Conservation (phyloP, 305 asterid species). For the Coffea humblotiana region DNA sequence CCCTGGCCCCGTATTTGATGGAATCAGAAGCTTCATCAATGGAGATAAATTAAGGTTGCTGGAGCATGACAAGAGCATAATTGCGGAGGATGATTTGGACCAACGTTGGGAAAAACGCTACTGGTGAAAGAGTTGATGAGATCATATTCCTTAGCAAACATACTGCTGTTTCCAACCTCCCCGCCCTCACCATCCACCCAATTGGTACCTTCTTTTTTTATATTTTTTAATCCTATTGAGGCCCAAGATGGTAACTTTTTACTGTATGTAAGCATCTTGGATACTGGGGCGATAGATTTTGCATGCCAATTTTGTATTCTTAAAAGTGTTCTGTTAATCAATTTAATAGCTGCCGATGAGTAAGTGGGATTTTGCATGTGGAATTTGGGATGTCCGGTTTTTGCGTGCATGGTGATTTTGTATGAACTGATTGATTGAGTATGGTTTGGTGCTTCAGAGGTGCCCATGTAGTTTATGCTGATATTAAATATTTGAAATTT, state of each 20-base stretch:
- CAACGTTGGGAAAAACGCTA: slow-evolving; percentile 70
- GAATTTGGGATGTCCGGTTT: not conserved
- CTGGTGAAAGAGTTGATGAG: slow-evolving; percentile 74
- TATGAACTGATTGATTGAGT: not conserved
- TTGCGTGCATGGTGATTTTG: slow-evolving; percentile 2
- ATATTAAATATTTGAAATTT: not conserved
- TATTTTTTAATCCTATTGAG: too few species aligned
- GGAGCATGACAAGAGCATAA: slow-evolving; percentile 68
- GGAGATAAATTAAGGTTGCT: slow-evolving; percentile 54
- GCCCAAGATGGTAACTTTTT: not conserved
- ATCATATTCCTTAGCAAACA: slow-evolving; percentile 73
- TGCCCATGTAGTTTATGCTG: not conserved
- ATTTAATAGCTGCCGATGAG: not conserved
- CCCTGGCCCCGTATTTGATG: slow-evolving; percentile 60
- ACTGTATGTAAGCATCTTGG: not conserved
- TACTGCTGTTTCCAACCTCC: slow-evolving; percentile 77
- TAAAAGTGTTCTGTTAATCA: not conserved
- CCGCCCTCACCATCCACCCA: slow-evolving; percentile 87
- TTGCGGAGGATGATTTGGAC: slow-evolving; percentile 79
- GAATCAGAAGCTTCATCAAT: slow-evolving; percentile 58
- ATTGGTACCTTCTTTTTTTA: slow-evolving; percentile 41
- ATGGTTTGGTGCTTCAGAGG: not conserved
- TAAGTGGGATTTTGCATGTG: not conserved
- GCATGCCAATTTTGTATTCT: not conserved
- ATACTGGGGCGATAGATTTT: not conserved